Evolutionary conservation across 345 rosid genomes (phyloP), one percentile per base, ranked within the genome.

Genomic region (Noccaea bulbosa): DNA sequence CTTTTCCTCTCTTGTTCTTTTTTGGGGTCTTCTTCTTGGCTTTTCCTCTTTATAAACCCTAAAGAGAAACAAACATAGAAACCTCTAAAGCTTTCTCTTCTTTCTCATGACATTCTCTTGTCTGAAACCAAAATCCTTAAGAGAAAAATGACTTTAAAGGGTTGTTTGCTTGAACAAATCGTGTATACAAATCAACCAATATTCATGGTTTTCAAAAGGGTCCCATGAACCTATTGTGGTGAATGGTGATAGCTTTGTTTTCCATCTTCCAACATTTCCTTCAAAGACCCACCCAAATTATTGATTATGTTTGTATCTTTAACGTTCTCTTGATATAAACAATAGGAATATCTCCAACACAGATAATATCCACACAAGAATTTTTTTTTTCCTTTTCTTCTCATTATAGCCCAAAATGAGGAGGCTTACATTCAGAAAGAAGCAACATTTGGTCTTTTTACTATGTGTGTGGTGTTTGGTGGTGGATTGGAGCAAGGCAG

Each of bases 391-490:
- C 9, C 9, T 60, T 24, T 73, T 39, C 39, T 44, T 43, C 44
- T 66, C 50, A 62, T 33, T 41, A 45, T 59, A 59, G 56, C 67
- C 8, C 74, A 50, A 37, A 50, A 37, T 38, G 54, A 56, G 48
- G 71, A 56, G 54, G 74, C 5, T 69, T 46, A 27, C 5, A 32
- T 8, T 35, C 0, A 68, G 16, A 54, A 75, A 53, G 60, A 75
- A 59, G 55, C 49, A 39, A 7, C 34, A 22, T 7, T 70, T 84
- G 77, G 15, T 72, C 52, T 63, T 81, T 68, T 55, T 74, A 16
- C 74, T 84, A 12, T 81, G 77, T 61, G 27, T 81, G 32, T 53
- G 78, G 59, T 70, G 78, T 75, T 83, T 81, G 69, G 63, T 50
- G 38, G 47, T 54, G 51, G 76, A 38, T 59, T 72, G 71, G 71